These are phyloP conservation scores for Begonia fuchsioides DNA, from an alignment of 306 rosid genomes.

Conservation along the genomic window DNA sequence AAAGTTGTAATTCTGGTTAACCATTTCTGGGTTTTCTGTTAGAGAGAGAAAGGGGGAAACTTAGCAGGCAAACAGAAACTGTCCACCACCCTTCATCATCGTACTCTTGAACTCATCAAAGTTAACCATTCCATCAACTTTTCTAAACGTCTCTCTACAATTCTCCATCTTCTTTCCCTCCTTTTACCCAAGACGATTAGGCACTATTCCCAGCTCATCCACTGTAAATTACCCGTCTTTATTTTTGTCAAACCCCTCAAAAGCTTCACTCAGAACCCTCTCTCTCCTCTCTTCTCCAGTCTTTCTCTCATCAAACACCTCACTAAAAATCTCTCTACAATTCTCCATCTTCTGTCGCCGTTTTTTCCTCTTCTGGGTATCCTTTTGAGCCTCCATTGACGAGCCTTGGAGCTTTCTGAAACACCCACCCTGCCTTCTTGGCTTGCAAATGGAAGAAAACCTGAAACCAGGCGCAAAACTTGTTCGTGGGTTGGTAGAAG, in stretches of 20 bases:
- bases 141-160: constrained; percentile 75
- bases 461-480: constrained; percentile 27
- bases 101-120: constrained; percentile 67
- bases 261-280: constrained; percentile 73
- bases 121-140: constrained; percentile 78
- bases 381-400: too few relatives aligned
- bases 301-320: constrained; percentile 28
- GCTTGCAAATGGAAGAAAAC: constrained; percentile 3
- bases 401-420: too few relatives aligned
- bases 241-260: constrained; percentile 66
- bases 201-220: constrained; percentile 55
- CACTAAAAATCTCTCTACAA: constrained; percentile 62
- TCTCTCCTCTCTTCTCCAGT: constrained; percentile 26
- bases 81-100: constrained; percentile 66
- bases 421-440: too few relatives aligned
- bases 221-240: constrained; percentile 77
- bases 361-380: constrained; percentile 14
- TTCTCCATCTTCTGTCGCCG: constrained; percentile 43
- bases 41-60: too few relatives aligned
- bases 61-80: too few relatives aligned
- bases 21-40: too few relatives aligned
- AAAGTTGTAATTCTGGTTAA: too few relatives aligned
- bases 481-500: constrained; percentile 27
- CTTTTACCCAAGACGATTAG: constrained; percentile 50
- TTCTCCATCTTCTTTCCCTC: constrained; percentile 68